Base-by-base conservation (phyloP, 257 asterid genomes). In the Ophiorrhiza pumila region DNA sequence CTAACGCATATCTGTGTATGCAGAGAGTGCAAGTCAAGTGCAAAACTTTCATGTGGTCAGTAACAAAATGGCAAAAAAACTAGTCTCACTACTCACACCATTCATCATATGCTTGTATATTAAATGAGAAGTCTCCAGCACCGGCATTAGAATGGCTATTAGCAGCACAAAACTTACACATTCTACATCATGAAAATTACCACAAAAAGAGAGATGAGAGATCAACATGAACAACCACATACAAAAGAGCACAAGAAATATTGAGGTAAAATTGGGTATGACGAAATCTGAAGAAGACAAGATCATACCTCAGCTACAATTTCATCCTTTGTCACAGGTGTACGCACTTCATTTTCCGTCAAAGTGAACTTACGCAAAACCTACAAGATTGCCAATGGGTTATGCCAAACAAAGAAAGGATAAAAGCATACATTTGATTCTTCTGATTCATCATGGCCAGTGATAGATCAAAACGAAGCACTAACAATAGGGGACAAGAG, bases 301-400 rank as follows among this genome's bases (percentile, higher is more conserved):
- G 74, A 29, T 20, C 77, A 56, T 77, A 92, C 96, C 98, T 90
- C 98, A 14, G 91, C 80, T 74, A 88, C 64, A 73, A 92, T 83
- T 83, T 92, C 96, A 69, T 92, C 94, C 85, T 90, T 92, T 35
- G 90, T 87, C 75, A 90, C 92, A 12, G 98, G 96, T 46, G 84
- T 87, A 71, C 89, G 96, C 49, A 92, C 59, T 72, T 84, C 96
- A 41, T 60, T 80, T 57, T 86, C 96, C 74, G 83, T 86, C 76
- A 84, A 74, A 75, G 85, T 75, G 80, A 87, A 83, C 83, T 84
- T 90, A 56, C 93, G 89, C 72, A 92, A 77, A 68, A 80, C 93
- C 98, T 92, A 81, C 35, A 74, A 78, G 70, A 70, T 45, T 22
- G 13, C 45, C 53, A 62, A 53, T 73, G 41, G 55, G 29, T 58